Base-by-base conservation (phyloP, 768 basidiomycete genomes). In the Galerina sulciceps region DNA sequence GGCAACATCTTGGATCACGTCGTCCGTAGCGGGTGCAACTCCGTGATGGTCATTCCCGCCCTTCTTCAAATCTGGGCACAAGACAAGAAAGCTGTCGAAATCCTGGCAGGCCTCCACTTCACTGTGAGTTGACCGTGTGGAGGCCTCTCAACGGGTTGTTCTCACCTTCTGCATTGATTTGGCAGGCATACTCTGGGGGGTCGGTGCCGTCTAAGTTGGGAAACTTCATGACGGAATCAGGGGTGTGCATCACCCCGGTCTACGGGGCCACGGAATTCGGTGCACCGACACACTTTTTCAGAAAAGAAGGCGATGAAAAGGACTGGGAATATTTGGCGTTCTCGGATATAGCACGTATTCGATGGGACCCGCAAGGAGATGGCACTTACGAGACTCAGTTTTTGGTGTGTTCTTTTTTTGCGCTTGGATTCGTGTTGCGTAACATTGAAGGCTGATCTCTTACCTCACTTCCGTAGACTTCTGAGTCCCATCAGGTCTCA, bases 21-120 rank as follows among this genome's bases (percentile, higher is more conserved):
- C 8, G 59, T 59, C 10, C 57, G 67, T 15, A 72, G 69, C 0
- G 58, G 69, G 9, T 73, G 66, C 18, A 73, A 73, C 18, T 55
- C 61, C 3, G 48, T 80, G 0, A 63, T 78, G 20, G 72, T 67
- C 0, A 75, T 81, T 18, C 80, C 82, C 0, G 49, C 76, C 0
- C 67, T 83, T 10, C 60, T 83, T 1, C 73, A 81, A 40, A 63
- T 71, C 22, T 79, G 80, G 75, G 69, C 67, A 2, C 66, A 71
- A 43, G 71, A 71, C 18, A 55, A 67, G 8, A 56, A 66, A 8
- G 60, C 65, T 10, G 55, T 78, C 8, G 64, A 65, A 0, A 62
- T 68, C 20, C 62, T 76, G 9, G 54, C 58, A 10, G 62, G 54
- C 4, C 61, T 75, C 13, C 52, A 66, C 42, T 60, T 58, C 41